A percentile compares a stretch with the other conserved stretches of the same genome.
phyloP scores from a whole-genome alignment of 495 filamentous ascomycete genomes.

The Aspergillus mulundensis region DNA sequence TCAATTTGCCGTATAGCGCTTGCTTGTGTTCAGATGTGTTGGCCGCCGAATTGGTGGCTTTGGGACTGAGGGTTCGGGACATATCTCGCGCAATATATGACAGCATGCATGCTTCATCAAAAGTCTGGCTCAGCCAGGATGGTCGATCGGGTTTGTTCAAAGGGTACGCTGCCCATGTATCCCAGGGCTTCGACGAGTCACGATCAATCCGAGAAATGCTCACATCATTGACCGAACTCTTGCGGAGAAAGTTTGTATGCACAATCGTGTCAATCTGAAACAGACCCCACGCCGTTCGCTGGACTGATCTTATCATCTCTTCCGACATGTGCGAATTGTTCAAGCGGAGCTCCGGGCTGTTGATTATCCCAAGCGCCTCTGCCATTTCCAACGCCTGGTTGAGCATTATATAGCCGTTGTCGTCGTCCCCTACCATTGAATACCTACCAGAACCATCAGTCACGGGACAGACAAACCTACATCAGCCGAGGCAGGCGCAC shows the following conservation, averaged over 20 bases:
- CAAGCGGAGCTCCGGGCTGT: conserved; percentile 8
- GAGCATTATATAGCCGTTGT: conserved; percentile 30
- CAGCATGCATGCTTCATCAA: conserved; percentile 30
- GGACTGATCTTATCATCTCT: conserved; percentile 24
- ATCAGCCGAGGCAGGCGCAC: conserved; percentile 6
- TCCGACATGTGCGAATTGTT: conserved; percentile 15
- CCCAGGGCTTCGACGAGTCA: conserved; percentile 1
- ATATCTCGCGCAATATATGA: conserved; percentile 31
- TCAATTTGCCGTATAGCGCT: conserved; percentile 21
- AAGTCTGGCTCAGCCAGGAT: conserved; percentile 25
- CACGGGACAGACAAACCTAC: background rate
- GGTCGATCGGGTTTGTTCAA: conserved; percentile 10
- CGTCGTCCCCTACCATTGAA: conserved; percentile 26
- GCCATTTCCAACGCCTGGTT: conserved; percentile 28
- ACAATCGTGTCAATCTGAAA: conserved; percentile 35
- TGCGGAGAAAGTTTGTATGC: conserved; percentile 30
- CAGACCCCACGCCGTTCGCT: conserved; percentile 30
- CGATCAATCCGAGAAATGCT: conserved; percentile 18
- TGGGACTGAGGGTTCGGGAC: conserved; percentile 9
- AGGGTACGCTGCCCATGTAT: conserved; percentile 28
- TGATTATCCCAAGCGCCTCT: conserved; percentile 26
- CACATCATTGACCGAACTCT: conserved; percentile 24
- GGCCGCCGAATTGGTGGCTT: background rate
- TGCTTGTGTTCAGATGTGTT: conserved; percentile 14
- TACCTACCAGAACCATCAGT: conserved; percentile 18